These are phyloP conservation scores for Aureobasidium sp. DNA, from an alignment of 2,329 filamentous ascomycete genomes.

Conservation along the genomic window DNA sequence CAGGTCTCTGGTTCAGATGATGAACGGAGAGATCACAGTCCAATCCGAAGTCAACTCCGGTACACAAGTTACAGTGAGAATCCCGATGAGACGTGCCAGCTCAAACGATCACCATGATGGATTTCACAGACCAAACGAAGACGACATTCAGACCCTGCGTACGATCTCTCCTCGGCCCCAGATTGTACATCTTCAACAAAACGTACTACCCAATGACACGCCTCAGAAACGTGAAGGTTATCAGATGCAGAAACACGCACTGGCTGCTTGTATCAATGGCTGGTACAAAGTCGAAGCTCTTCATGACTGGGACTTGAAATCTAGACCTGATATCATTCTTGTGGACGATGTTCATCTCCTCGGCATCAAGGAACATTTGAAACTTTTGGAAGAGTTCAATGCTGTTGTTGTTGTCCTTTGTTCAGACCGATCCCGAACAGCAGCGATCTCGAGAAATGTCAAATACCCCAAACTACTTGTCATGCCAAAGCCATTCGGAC, in stretches of 20 bases:
- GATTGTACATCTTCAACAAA: slow-evolving; percentile 20
- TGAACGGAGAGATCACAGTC: slow-evolving; percentile 16
- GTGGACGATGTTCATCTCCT: slow-evolving; percentile 22
- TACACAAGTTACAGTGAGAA: slow-evolving; percentile 13
- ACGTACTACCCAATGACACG: slow-evolving; percentile 18
- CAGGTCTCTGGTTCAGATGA: slow-evolving; percentile 15
- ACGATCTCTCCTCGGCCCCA: slow-evolving; percentile 15
- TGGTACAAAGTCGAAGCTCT: slow-evolving; percentile 21
- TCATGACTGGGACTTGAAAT: slow-evolving; percentile 20
- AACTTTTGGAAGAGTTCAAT: slow-evolving; percentile 14
- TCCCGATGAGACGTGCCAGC: slow-evolving; percentile 6
- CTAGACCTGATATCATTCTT: slow-evolving; percentile 18
- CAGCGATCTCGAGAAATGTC: background rate
- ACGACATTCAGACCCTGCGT: slow-evolving; percentile 1
- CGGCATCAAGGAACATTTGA: slow-evolving; percentile 16
- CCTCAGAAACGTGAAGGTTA: slow-evolving; percentile 19
- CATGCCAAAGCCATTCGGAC: slow-evolving; percentile 25
- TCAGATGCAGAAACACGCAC: slow-evolving; percentile 17
- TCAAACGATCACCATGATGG: background rate
- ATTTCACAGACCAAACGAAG: slow-evolving; percentile 3
- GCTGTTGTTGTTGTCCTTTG: slow-evolving; percentile 28
- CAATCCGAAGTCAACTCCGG: slow-evolving; percentile 16
- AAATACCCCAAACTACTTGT: background rate
- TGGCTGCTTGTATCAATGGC: slow-evolving; percentile 19
- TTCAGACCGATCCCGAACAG: slow-evolving; percentile 22